These are phyloP conservation scores for Lasiodiplodia theobromae DNA, from an alignment of 2,329 filamentous ascomycete species.

Conservation along the genomic window DNA sequence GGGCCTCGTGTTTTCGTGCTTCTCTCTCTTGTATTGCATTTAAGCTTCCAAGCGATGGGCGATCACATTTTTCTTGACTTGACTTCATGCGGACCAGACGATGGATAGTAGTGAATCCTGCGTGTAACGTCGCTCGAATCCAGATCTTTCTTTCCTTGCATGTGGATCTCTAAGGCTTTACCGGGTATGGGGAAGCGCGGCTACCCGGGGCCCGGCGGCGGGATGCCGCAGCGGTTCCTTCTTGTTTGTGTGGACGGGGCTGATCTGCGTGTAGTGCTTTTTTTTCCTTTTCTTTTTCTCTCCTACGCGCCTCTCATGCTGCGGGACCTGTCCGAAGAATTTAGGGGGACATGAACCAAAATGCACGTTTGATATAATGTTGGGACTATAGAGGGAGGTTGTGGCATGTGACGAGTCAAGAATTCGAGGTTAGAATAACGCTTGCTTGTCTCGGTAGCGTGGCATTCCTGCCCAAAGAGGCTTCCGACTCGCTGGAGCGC, in stretches of 20 bases:
- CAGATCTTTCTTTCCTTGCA: constrained; percentile 4
- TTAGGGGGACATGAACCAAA: background rate
- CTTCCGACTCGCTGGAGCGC: background rate
- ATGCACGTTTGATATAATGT: constrained; percentile 6
- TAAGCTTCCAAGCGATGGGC: background rate
- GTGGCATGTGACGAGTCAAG: background rate
- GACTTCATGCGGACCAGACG: background rate
- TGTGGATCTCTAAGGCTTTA: background rate
- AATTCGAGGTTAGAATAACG: background rate
- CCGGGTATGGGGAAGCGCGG: background rate
- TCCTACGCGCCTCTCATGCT: background rate
- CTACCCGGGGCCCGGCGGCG: background rate
- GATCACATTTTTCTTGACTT: background rate
- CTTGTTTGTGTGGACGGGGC: background rate
- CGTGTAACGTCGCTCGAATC: background rate
- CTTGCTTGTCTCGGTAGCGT: background rate
- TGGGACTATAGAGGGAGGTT: background rate
- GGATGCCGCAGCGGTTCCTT: background rate
- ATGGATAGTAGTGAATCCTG: background rate
- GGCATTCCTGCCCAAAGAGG: background rate
- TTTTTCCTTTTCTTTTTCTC: background rate
- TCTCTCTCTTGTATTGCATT: background rate
- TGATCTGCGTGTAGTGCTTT: background rate
- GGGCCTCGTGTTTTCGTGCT: background rate
- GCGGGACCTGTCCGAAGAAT: background rate